Conservation (phyloP, 148 eudicot species). For the Nyssa sinensis region DNA sequence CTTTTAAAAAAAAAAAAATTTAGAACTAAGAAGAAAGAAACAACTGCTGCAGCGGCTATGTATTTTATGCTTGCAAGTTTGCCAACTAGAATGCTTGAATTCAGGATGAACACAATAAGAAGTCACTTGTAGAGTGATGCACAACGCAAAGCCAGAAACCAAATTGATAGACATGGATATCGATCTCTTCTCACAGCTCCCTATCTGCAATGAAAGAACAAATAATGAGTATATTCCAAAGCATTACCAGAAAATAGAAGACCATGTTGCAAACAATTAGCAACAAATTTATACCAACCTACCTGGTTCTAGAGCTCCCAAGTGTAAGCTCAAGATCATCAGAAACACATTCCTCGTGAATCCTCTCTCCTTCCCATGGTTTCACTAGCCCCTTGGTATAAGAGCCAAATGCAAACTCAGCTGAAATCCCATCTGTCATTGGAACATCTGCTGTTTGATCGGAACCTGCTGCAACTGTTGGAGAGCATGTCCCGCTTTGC, state of each 20-base stretch:
- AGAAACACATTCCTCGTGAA: conserved; percentile 89
- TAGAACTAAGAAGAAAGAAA: neutral
- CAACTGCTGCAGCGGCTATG: too few species aligned
- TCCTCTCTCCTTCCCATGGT: conserved; percentile 96
- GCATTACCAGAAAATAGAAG: neutral
- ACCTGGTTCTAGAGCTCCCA: conserved; percentile 70
- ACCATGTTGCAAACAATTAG: neutral
- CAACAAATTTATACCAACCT: neutral
- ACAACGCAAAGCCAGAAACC: conserved; percentile 15
- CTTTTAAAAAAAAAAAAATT: neutral
- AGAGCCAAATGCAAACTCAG: conserved; percentile 93
- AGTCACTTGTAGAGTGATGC: conserved; percentile 5
- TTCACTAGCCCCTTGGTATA: conserved; percentile 59
- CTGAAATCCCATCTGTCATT: conserved; percentile 73
- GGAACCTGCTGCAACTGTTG: conserved; percentile 56
- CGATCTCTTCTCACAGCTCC: conserved; percentile 13
- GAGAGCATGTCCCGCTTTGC: conserved; percentile 92
- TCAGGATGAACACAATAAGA: conserved; percentile 4
- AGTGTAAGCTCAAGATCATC: conserved; percentile 97
- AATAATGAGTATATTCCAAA: neutral
- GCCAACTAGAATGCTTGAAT: conserved; percentile 12
- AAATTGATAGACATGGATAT: conserved; percentile 12
- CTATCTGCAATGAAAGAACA: conserved; percentile 28
- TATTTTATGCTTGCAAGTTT: conserved; percentile 3
- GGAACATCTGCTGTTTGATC: conserved; percentile 78